These are phyloP conservation scores for Manihot esculenta DNA, from an alignment of 441 rosid genomes.

Conservation along the genomic window DNA sequence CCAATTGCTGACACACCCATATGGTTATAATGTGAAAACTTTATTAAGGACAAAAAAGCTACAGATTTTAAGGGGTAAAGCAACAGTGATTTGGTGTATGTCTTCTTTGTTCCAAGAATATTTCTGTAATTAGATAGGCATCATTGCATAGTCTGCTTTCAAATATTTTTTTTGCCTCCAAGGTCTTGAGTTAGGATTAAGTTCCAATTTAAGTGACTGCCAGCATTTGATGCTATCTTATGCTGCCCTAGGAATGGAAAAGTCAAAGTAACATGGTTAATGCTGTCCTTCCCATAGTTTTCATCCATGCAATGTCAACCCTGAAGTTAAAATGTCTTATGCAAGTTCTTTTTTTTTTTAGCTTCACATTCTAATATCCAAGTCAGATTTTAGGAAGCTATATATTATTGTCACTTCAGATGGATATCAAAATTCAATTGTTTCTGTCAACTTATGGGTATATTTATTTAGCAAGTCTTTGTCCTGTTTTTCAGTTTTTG, in stretches of 20 bases:
- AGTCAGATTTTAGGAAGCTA: constrained; percentile 3
- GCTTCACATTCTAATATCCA: constrained; percentile 14
- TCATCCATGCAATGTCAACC: constrained; percentile 1
- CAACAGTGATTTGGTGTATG: neutral
- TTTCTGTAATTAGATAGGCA: neutral
- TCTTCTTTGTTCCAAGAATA: constrained; percentile 14
- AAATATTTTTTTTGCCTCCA: neutral
- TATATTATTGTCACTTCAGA: no score
- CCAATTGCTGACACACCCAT: neutral
- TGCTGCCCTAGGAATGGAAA: neutral
- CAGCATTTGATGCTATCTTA: neutral
- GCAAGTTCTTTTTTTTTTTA: constrained; percentile 3
- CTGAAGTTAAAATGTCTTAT: neutral
- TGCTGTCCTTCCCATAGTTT: neutral
- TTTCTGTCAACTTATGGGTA: neutral
- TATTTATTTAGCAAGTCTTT: constrained; percentile 15
- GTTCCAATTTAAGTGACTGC: neutral
- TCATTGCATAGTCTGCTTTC: neutral
- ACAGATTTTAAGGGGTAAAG: neutral
- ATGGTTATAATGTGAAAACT: neutral
- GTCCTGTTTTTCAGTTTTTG: constrained; percentile 43
- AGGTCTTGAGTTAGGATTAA: neutral
- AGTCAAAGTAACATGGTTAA: neutral
- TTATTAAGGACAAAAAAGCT: neutral
- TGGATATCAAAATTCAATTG: neutral